Evolutionary conservation across 2,329 filamentous ascomycete genomes (phyloP).

Genomic region (Sclerotinia glacialis): DNA sequence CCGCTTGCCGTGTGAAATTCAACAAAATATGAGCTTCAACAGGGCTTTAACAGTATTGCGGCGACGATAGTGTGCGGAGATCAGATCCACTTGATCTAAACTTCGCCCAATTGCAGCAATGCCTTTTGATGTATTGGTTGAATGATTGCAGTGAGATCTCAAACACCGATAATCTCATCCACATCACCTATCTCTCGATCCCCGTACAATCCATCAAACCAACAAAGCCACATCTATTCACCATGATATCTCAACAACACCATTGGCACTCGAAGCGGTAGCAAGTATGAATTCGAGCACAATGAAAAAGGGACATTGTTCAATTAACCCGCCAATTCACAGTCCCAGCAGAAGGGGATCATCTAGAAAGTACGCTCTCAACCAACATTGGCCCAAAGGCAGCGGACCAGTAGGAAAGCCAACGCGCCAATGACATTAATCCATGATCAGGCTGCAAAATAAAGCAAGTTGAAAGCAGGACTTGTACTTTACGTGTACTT

Average conservation of each 20-base stretch:
- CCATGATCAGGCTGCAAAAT: neutral
- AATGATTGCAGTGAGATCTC: neutral
- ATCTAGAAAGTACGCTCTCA: neutral
- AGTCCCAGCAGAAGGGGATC: no score
- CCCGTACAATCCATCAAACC: neutral
- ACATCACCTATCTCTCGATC: neutral
- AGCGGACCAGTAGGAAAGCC: neutral
- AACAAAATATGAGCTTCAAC: neutral
- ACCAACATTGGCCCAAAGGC: neutral
- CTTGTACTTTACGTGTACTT: neutral
- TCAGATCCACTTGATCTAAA: conserved; percentile 5
- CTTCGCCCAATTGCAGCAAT: neutral
- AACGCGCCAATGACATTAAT: neutral
- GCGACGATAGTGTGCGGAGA: neutral
- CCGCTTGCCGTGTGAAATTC: neutral
- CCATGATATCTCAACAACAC: no score
- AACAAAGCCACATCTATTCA: neutral
- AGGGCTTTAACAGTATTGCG: neutral
- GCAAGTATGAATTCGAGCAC: no score
- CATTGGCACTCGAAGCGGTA: no score
- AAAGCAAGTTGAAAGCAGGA: neutral
- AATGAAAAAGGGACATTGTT: neutral
- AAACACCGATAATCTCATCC: neutral
- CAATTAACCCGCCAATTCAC: no score
- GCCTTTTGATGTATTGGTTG: neutral